A percentile compares a stretch with the other conserved stretches of the same genome.
phyloP scores from a whole-genome alignment of 495 filamentous ascomycete species.

The Aspergillus asperescens region DNA sequence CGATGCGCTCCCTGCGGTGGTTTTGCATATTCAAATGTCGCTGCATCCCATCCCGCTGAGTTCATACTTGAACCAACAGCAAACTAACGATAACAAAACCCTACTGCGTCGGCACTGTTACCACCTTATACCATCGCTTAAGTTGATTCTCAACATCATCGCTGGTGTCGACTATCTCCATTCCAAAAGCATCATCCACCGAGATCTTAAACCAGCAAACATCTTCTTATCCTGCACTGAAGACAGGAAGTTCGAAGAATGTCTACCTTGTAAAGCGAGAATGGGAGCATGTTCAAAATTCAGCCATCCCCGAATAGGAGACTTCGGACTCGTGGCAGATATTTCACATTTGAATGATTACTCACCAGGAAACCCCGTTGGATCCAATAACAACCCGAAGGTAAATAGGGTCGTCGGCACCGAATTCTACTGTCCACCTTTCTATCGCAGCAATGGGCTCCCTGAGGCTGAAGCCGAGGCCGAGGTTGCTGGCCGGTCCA shows the following conservation, averaged over 20 bases:
- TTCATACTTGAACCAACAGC: conserved; percentile 40
- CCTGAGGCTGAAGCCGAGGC: neutral
- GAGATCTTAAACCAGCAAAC: conserved; percentile 70
- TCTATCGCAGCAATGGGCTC: conserved; percentile 9
- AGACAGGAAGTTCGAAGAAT: conserved; percentile 20
- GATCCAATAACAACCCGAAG: conserved; percentile 16
- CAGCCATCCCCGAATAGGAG: conserved; percentile 47
- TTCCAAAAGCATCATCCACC: conserved; percentile 54
- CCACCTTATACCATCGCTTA: conserved; percentile 42
- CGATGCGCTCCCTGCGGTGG: conserved; percentile 34
- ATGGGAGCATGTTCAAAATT: conserved; percentile 26
- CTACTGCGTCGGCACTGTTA: conserved; percentile 43
- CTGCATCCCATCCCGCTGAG: conserved; percentile 46
- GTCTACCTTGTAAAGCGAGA: conserved; percentile 30
- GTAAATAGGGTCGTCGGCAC: conserved; percentile 40
- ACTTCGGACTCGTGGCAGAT: conserved; percentile 52
- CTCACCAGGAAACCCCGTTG: conserved; percentile 11
- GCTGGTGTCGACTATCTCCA: conserved; percentile 59
- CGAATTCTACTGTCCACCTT: conserved; percentile 44
- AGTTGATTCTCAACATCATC: conserved; percentile 40
- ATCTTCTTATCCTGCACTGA: conserved; percentile 51
- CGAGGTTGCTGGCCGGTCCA: neutral
- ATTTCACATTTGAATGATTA: conserved; percentile 39
- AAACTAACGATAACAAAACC: conserved; percentile 3
- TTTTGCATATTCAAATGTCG: conserved; percentile 54